A percentile compares a stretch with the other conserved stretches of the same genome.
These are phyloP conservation scores for Nannochloropsis granulata DNA, from an alignment of 108 stramenopile genomes.

Conservation along the genomic window DNA sequence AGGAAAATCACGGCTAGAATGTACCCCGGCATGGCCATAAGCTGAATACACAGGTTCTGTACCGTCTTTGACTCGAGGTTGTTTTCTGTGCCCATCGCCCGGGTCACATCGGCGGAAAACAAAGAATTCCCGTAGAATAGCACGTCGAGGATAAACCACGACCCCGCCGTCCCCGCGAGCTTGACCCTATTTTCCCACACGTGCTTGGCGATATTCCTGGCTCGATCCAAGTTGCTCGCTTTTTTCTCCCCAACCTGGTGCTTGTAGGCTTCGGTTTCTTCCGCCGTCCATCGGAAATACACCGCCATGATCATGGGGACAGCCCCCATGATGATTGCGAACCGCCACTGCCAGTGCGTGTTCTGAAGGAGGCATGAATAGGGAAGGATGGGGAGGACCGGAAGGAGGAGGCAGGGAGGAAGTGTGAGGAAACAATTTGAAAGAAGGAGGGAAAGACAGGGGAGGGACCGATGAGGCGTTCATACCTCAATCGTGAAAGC, in stretches of 20 bases:
- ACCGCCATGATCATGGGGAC: slow-evolving; percentile 2
- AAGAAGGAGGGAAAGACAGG: too few relatives aligned
- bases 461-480: too few relatives aligned
- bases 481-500: background rate
- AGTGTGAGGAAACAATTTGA: too few relatives aligned
- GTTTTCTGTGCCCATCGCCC: slow-evolving; percentile 4
- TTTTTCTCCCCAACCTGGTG: slow-evolving; percentile 2
- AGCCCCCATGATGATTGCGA: slow-evolving; percentile 1
- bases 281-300: background rate
- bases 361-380: background rate
- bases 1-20: slow-evolving; percentile 31
- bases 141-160: slow-evolving; percentile 48
- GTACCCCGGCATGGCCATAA: slow-evolving; percentile 41
- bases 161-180: slow-evolving; percentile 42
- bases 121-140: slow-evolving; percentile 39
- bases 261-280: background rate
- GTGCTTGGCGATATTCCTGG: background rate
- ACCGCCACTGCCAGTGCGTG: slow-evolving; percentile 8
- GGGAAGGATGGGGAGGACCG: too few relatives aligned
- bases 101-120: slow-evolving; percentile 6
- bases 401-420: too few relatives aligned
- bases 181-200: background rate
- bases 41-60: slow-evolving; percentile 20
- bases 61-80: background rate
- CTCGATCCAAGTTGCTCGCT: background rate